A percentile compares a stretch with the other conserved stretches of the same genome.
Conservation (phyloP, 257 asterid species). For the Solanum pennellii region DNA sequence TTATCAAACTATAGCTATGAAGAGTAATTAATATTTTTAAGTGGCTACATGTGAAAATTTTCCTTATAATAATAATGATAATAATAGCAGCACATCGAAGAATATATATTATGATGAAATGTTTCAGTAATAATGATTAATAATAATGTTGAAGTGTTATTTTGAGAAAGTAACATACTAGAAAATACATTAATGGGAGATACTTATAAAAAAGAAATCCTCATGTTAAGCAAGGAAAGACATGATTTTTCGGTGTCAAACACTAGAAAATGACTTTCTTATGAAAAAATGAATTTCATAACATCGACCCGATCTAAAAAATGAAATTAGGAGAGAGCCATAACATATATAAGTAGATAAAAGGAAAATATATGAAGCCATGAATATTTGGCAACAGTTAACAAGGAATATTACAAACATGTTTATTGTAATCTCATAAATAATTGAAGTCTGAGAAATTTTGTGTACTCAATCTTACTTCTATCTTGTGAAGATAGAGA, state of each 20-base stretch:
- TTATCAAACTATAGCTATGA: too few species aligned
- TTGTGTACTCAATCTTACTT: not conserved
- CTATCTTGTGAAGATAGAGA: not conserved
- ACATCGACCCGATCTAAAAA: not conserved
- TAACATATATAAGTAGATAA: not conserved
- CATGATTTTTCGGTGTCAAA: not conserved
- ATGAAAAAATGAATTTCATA: not conserved
- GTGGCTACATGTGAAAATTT: too few species aligned
- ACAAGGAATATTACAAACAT: not conserved
- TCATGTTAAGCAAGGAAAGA: not conserved
- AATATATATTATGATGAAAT: too few species aligned
- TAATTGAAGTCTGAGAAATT: not conserved
- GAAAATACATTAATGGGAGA: too few species aligned
- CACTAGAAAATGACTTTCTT: not conserved
- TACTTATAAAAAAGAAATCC: too few species aligned
- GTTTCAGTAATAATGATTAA: too few species aligned
- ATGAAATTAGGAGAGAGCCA: not conserved
- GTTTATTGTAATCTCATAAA: not conserved
- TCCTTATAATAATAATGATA: too few species aligned
- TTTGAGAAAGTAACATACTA: too few species aligned
- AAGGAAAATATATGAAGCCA: not conserved
- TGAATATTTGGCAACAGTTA: not conserved
- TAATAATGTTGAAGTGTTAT: too few species aligned
- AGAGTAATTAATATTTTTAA: too few species aligned
- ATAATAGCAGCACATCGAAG: too few species aligned